Percentiles rank a stretch among this genome's conserved stretches.
These are phyloP conservation scores for Jamesozyma hellenica DNA, from an alignment of 805 yeast genomes.

Conservation along the genomic window DNA sequence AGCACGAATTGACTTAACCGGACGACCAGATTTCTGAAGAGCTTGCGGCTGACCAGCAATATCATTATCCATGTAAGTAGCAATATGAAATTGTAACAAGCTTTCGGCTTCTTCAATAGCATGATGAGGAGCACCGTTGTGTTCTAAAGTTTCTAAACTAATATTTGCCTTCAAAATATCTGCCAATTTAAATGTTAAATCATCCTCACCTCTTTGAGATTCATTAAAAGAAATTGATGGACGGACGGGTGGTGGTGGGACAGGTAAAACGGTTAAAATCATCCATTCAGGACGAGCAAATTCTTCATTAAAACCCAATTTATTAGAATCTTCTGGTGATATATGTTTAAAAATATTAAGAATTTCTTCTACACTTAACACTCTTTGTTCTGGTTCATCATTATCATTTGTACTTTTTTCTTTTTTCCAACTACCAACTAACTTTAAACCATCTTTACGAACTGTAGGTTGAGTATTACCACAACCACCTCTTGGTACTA, in stretches of 20 bases:
- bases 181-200: constrained; percentile 92
- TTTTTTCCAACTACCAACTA: constrained; percentile 98
- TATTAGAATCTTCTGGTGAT: constrained; percentile 67
- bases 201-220: constrained; percentile 98
- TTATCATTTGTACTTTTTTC: constrained; percentile 70
- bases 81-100: constrained; percentile 91
- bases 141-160: constrained; percentile 92
- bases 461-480: constrained; percentile 94
- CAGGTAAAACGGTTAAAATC: constrained; percentile 93
- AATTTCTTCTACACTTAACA: constrained; percentile 80
- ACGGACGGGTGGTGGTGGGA: constrained; percentile 99
- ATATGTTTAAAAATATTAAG: constrained; percentile 88
- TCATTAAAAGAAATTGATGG: constrained; percentile 97
- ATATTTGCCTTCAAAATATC: constrained; percentile 95
- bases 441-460: constrained; percentile 89
- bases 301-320: constrained; percentile 86
- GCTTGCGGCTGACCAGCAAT: constrained; percentile 99
- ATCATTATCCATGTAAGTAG: constrained; percentile 98
- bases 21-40: constrained; percentile 95
- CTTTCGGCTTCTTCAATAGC: constrained; percentile 95
- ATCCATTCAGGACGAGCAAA: constrained; percentile 99
- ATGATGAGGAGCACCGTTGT: constrained; percentile 98
- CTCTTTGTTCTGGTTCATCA: constrained; percentile 83
- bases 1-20: constrained; percentile 97
- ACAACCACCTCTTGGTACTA: constrained; percentile 85